Conservation (phyloP, 495 filamentous ascomycete species). For the Daldinia bambusicola region DNA sequence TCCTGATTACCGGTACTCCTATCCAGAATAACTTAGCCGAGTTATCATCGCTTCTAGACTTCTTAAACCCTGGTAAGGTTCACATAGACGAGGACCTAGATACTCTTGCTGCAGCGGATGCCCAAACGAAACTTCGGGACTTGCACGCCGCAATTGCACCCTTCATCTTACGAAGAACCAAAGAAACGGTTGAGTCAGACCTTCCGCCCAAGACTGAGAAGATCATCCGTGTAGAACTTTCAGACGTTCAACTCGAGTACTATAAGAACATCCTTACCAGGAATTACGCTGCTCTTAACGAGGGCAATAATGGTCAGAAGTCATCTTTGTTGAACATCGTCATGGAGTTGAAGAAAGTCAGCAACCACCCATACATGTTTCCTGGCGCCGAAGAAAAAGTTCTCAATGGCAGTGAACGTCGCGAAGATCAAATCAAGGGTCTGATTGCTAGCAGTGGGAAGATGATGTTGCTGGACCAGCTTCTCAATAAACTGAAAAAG, state of each 20-base stretch:
- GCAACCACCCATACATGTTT: constrained; percentile 99
- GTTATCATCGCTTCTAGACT: constrained; percentile 90
- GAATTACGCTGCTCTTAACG: constrained; percentile 94
- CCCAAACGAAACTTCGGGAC: constrained; percentile 64
- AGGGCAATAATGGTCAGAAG: constrained; percentile 86
- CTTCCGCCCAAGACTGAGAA: constrained; percentile 97
- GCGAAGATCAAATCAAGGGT: constrained; percentile 87
- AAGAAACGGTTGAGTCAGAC: constrained; percentile 95
- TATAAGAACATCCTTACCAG: constrained; percentile 98
- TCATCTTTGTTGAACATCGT: constrained; percentile 98
- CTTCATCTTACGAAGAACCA: constrained; percentile 95
- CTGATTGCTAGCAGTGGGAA: constrained; percentile 97
- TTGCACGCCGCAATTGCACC: constrained; percentile 81
- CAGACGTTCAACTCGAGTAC: constrained; percentile 95
- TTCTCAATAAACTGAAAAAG: constrained; percentile 87
- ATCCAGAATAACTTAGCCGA: constrained; percentile 97
- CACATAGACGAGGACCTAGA: constrained; percentile 91
- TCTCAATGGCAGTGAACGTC: constrained; percentile 75
- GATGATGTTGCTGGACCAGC: constrained; percentile 97
- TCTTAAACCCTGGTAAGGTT: constrained; percentile 90
- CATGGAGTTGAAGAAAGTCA: constrained; percentile 99
- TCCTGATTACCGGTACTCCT: constrained; percentile 96
- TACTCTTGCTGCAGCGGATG: constrained; percentile 54
- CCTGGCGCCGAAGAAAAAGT: constrained; percentile 90
- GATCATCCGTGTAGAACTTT: constrained; percentile 96